Evolutionary conservation across 1,284 basidiomycete genomes (phyloP), one percentile per base, ranked within the genome.

Genomic region (Apiotrichum gamsii): DNA sequence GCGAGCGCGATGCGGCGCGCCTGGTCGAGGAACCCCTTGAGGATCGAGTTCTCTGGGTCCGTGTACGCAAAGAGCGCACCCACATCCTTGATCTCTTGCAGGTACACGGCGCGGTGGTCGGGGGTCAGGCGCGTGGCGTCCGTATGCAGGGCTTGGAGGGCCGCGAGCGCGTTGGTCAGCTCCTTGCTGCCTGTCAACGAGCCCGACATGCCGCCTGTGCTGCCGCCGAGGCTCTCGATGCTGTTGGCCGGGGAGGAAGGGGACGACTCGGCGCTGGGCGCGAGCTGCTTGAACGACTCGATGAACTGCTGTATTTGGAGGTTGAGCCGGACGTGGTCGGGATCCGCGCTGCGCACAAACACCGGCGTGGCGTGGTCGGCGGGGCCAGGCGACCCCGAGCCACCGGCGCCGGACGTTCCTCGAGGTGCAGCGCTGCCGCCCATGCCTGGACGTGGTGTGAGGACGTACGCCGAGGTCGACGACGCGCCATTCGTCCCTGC

Each of bases 301-400:
- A 72, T 69, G 41, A 69, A 72, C 46, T 60, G 56, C 43, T 72
- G 70, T 39, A 69, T 70, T 31, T 65, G 62, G 13, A 72, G 61
- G 43, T 72, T 70, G 32, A 72, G 58, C 16, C 52, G 51, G 42
- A 73, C 60, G 45, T 69, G 69, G 15, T 61, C 44, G 1, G 69
- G 62, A 19, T 57, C 47, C 3, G 52, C 32, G 8, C 61, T 63
- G 19, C 53, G 47, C 18, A 35, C n/a, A 34, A 62, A 58, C 3
- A 65, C 62, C 3, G 67, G 67, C 1, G 53, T 28, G 11, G 53
- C 39, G 41, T 65, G 57, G 35, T 48, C 24, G n/a, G 36, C 19
- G 25, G 29, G 16, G 10, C 16, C 25, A 8, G 25, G 39, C 13
- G 39, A 15, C 29, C 34, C 11, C 28, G 28, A 15, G 32, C 32